A percentile compares a stretch with the other conserved stretches of the same genome.
phyloP scores from a whole-genome alignment of 805 yeast species.

The Myxozyma sirexii region DNA sequence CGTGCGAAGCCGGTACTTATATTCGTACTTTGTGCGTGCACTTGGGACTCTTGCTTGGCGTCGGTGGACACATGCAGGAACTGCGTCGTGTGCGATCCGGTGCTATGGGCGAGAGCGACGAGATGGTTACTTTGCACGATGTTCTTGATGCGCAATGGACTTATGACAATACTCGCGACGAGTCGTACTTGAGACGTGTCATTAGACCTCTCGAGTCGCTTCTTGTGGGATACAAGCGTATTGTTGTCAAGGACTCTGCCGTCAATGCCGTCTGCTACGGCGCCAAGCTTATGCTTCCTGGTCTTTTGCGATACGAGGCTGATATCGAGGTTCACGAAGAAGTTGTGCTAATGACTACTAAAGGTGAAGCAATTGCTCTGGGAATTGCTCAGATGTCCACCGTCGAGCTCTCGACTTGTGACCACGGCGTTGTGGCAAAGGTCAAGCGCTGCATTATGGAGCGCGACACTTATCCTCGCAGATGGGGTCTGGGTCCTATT shows the following conservation, averaged over 20 bases:
- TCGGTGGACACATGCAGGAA: slow-evolving; percentile 99
- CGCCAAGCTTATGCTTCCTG: slow-evolving; percentile 98
- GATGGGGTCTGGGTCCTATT: slow-evolving; percentile 99
- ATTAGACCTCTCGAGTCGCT: slow-evolving; percentile 94
- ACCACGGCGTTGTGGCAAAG: slow-evolving; percentile 98
- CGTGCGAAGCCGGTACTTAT: slow-evolving; percentile 99
- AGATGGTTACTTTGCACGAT: slow-evolving; percentile 94
- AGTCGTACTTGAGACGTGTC: slow-evolving; percentile 88
- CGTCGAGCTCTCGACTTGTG: slow-evolving; percentile 93
- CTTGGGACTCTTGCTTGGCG: slow-evolving; percentile 96
- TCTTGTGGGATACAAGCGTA: slow-evolving; percentile 92
- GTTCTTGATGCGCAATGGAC: slow-evolving; percentile 98
- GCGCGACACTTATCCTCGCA: slow-evolving; percentile 97
- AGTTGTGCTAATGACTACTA: slow-evolving; percentile 96
- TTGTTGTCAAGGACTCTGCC: slow-evolving; percentile 92
- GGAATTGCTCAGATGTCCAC: slow-evolving; percentile 99
- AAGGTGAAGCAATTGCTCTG: slow-evolving; percentile 99
- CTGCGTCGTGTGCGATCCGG: slow-evolving; percentile 98
- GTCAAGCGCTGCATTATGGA: slow-evolving; percentile 99
- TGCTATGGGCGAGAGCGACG: slow-evolving; percentile 86
- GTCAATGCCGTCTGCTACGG: slow-evolving; percentile 98
- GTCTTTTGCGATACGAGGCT: slow-evolving; percentile 94
- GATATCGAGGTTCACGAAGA: slow-evolving; percentile 97
- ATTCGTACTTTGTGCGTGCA: slow-evolving; percentile 99
- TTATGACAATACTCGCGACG: slow-evolving; percentile 96